These are phyloP conservation scores for Chlorencoelia australis DNA, from an alignment of 2,329 filamentous ascomycete genomes.

Conservation along the genomic window DNA sequence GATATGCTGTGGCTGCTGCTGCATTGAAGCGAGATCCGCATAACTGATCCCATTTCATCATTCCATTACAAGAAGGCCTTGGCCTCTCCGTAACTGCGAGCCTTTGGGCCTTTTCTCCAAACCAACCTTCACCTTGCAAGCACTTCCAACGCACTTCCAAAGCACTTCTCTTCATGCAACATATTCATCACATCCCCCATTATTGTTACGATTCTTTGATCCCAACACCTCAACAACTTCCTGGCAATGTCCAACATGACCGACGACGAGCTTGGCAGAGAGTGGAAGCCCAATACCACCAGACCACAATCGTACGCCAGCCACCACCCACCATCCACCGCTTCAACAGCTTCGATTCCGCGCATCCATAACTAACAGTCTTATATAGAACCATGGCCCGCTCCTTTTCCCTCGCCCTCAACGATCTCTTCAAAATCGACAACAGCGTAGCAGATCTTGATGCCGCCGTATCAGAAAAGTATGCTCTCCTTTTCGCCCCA, in stretches of 20 bases:
- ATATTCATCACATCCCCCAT: not conserved
- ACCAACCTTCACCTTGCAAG: not conserved
- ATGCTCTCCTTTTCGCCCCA: conserved; percentile 2
- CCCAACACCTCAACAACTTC: too few relatives aligned
- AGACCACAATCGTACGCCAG: conserved; percentile 79
- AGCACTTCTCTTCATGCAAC: not conserved
- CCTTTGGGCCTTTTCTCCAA: not conserved
- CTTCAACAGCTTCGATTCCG: conserved; percentile 19
- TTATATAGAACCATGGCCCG: conserved; percentile 66
- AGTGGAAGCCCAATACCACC: conserved; percentile 65
- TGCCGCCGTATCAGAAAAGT: conserved; percentile 75
- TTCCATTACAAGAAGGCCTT: conserved; percentile 2
- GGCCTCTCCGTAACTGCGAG: not conserved
- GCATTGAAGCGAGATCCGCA: too few relatives aligned
- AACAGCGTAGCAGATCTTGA: conserved; percentile 65
- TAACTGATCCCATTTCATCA: conserved; percentile 3
- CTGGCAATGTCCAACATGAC: conserved; percentile 29
- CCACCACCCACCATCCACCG: too few relatives aligned
- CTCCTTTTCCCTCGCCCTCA: conserved; percentile 76
- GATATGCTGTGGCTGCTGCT: too few relatives aligned
- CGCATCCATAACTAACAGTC: conserved; percentile 7
- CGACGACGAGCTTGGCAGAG: conserved; percentile 62
- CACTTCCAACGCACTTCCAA: not conserved
- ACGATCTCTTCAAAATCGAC: conserved; percentile 83
- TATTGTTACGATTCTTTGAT: too few relatives aligned